A percentile compares a stretch with the other conserved stretches of the same genome.
Evolutionary conservation across 2,329 filamentous ascomycete species (phyloP).

Genomic region (Curvularia sp.): DNA sequence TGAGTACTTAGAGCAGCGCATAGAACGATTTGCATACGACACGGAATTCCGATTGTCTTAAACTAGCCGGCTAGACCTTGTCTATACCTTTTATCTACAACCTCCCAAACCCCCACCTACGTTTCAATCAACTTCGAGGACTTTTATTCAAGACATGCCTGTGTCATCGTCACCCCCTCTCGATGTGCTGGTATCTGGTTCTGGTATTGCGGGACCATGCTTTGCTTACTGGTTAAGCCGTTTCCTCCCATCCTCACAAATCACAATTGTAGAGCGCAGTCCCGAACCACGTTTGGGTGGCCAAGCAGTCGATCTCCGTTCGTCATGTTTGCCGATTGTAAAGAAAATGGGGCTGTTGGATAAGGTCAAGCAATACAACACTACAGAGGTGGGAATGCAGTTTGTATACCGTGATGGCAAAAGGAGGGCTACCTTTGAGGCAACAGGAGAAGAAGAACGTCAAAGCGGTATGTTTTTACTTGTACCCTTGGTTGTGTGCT

Average conservation of each 20-base stretch:
- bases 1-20: background rate
- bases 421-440: conserved; percentile 38
- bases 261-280: conserved; percentile 54
- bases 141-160: background rate
- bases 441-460: conserved; percentile 20
- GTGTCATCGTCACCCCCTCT: background rate
- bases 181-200: conserved; percentile 40
- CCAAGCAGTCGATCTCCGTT: conserved; percentile 63
- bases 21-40: background rate
- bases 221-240: conserved; percentile 61
- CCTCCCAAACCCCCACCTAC: too few relatives aligned
- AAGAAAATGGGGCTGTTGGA: conserved; percentile 61
- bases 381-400: conserved; percentile 58
- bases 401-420: conserved; percentile 44
- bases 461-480: conserved; percentile 39
- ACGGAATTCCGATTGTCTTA: background rate
- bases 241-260: conserved; percentile 34
- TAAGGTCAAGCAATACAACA: conserved; percentile 48
- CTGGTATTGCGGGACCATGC: conserved; percentile 45
- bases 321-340: conserved; percentile 59
- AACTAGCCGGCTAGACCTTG: background rate
- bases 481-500: conserved; percentile 37
- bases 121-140: background rate
- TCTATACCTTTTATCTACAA: background rate
- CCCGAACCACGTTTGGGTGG: conserved; percentile 56